These are phyloP conservation scores for Populus ilicifolia DNA, from an alignment of 345 rosid genomes.

Conservation along the genomic window DNA sequence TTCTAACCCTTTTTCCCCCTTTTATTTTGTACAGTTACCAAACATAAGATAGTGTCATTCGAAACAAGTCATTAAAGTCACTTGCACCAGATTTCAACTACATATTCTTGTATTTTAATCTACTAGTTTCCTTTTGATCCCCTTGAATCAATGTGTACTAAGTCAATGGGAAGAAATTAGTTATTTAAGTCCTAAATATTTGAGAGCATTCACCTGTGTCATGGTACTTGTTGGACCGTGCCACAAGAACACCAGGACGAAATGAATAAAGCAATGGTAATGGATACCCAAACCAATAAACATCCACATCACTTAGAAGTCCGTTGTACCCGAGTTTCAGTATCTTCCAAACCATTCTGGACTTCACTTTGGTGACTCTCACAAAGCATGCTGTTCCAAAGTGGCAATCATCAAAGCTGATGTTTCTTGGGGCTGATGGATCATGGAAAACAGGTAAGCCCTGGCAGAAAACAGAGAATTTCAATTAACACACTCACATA, in stretches of 20 bases:
- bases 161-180: not conserved
- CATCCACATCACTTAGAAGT: constrained; percentile 83
- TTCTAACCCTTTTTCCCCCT: not conserved
- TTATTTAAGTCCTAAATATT: not conserved
- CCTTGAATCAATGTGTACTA: not conserved
- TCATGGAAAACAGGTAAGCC: constrained; percentile 84
- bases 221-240: constrained; percentile 86
- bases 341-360: constrained; percentile 75
- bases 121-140: not conserved
- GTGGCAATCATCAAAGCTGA: constrained; percentile 87
- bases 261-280: constrained; percentile 61
- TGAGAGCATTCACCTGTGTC: constrained; percentile 42
- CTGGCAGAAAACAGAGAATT: constrained; percentile 31
- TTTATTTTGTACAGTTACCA: not conserved
- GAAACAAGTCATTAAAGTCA: not conserved
- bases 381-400: constrained; percentile 92
- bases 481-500: constrained; percentile 6
- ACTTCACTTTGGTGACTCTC: constrained; percentile 86
- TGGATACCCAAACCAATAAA: constrained; percentile 83
- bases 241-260: constrained; percentile 68
- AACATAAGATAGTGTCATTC: not conserved
- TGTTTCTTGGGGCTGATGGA: constrained; percentile 64
- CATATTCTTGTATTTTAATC: not conserved
- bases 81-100: not conserved
- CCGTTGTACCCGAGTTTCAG: constrained; percentile 85